Conservation (phyloP, 2,329 filamentous ascomycete genomes). For the Colletotrichum tropicicola region DNA sequence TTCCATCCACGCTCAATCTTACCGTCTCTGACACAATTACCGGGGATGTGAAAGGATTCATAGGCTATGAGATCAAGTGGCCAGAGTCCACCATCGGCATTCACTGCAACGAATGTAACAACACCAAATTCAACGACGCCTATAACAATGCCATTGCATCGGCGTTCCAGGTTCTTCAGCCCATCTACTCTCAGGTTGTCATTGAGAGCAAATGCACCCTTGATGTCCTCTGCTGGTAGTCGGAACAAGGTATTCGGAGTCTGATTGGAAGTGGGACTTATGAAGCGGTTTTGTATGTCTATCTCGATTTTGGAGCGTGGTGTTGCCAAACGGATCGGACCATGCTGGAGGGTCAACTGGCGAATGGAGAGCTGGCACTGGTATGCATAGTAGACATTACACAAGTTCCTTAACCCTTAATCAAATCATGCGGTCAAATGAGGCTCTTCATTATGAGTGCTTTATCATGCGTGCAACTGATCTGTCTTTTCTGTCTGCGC, state of each 20-base stretch:
- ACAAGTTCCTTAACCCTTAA: not conserved
- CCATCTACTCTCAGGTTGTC: slow-evolving; percentile 22
- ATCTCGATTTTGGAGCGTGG: not conserved
- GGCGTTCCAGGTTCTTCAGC: slow-evolving; percentile 25
- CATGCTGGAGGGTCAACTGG: not conserved
- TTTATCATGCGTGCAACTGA: too few species aligned
- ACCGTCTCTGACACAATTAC: slow-evolving; percentile 20
- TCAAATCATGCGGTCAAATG: too few species aligned
- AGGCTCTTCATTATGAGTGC: too few species aligned
- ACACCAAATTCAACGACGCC: slow-evolving; percentile 14
- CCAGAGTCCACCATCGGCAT: not conserved
- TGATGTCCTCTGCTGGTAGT: slow-evolving; percentile 17
- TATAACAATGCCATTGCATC: slow-evolving; percentile 27
- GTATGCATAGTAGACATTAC: too few species aligned
- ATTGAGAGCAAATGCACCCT: slow-evolving; percentile 27
- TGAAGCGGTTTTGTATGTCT: not conserved
- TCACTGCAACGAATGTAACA: slow-evolving; percentile 28
- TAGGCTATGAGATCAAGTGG: slow-evolving; percentile 25
- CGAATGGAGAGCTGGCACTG: too few species aligned
- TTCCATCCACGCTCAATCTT: slow-evolving; percentile 20
- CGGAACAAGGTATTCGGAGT: not conserved
- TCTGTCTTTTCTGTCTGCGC: too few species aligned
- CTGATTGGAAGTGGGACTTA: not conserved
- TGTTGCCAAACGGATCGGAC: too few species aligned
- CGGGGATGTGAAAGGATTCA: slow-evolving; percentile 17